phyloP scores from a whole-genome alignment of 148 eudicot genomes.

The Diospyros kaki region DNA sequence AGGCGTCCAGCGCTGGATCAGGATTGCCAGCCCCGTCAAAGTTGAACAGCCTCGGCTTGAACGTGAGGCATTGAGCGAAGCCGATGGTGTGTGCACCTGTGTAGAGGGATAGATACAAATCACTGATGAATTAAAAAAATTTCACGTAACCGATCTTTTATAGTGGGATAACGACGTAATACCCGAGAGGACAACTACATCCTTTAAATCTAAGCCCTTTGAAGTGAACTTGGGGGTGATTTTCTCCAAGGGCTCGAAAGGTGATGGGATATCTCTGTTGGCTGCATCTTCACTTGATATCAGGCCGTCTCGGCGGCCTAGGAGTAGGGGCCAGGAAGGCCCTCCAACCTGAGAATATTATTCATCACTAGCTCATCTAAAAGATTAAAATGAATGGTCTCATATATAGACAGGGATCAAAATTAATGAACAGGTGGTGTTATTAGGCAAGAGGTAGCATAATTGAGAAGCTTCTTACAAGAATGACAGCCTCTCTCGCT shows the following conservation, averaged over 20 bases:
- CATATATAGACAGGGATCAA: neutral
- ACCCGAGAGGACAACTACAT: conserved; percentile 73
- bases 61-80: conserved; percentile 60
- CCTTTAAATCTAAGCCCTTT: conserved; percentile 55
- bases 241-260: conserved; percentile 55
- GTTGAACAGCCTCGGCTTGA: conserved; percentile 60
- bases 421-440: neutral
- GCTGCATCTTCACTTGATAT: conserved; percentile 52
- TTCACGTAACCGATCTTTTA: too few relatives aligned
- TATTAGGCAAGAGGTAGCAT: neutral
- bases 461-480: conserved; percentile 29
- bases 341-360: conserved; percentile 46
- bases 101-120: neutral
- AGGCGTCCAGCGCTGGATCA: conserved; percentile 53
- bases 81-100: conserved; percentile 79
- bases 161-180: neutral
- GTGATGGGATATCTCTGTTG: conserved; percentile 59
- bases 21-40: conserved; percentile 58
- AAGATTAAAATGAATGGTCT: neutral
- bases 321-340: conserved; percentile 40
- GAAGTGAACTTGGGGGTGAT: conserved; percentile 67
- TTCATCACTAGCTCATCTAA: too few relatives aligned
- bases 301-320: conserved; percentile 71
- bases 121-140: too few relatives aligned
- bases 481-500: conserved; percentile 47